Evolutionary conservation across 2,329 filamentous ascomycete genomes (phyloP), one percentile per base, ranked within the genome.

Genomic region (Diaporthe ampelina): DNA sequence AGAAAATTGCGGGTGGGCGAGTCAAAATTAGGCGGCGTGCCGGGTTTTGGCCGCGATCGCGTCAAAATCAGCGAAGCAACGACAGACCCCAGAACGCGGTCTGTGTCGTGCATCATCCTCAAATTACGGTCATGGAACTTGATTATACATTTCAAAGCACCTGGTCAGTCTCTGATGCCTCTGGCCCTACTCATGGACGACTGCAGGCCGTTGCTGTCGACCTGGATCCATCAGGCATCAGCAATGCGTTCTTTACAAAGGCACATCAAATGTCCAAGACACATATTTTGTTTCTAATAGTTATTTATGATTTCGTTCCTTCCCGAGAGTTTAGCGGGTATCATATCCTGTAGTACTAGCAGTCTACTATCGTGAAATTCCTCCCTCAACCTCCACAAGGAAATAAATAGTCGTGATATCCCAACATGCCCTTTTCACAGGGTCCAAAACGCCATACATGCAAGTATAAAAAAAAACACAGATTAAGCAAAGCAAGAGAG

Each of bases 361-460:
- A 67, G 67, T 71, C 74, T 67, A 73, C 71, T 52, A 67, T 71
- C 73, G 35, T 70, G 40, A 67, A 59, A 52, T 48, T 17, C 63
- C 48, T 43, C 40, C 59, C 29, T 43, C 35, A 29, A 63, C 32
- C 63, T 26, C 37, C 24, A 24, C 11, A 35, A 63, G 37, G 37
- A 37, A 67, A 37, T 37, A 50, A 70, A 65, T 29, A 56, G 57
- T 65, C 37, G 57, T 73, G 19, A 72, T 21, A 72, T 35, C 63
- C 52, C 67, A 40, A 50, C 50, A 54, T 26, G 40, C 24, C 29
- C 37, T 56, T 15, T 54, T 35, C 26, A 67, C 21, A 54, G 70
- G 58, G 59, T 48, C 74, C 58, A 15, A 19, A 75, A 75, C 74
- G 74, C 74, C 74, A 32, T 75, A 73, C 65, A 75, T 74, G 72